Base-by-base conservation (phyloP, 2,329 filamentous ascomycete genomes). In the Amylocarpus encephaloides region DNA sequence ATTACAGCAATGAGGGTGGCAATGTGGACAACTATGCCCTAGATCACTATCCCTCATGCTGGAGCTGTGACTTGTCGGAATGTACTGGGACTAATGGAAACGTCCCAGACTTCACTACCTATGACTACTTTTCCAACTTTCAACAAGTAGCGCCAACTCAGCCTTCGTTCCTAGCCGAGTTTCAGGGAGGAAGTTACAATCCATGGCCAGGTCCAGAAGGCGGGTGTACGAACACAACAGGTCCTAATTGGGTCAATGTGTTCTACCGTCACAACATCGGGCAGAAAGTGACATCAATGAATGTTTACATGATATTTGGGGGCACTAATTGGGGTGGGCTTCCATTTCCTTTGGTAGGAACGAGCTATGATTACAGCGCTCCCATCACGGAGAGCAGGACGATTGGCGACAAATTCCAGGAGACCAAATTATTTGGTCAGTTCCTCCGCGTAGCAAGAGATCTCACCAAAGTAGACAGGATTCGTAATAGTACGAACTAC, bases 251-350 rank as follows among this genome's bases (percentile, higher is more conserved):
- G 56, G 80, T 77, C 1, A 83, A 83, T 50, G 62, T 85, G 3
- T 84, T 81, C 66, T 85, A 85, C 62, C 72, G 79, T 10, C 76
- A 83, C 59, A 73, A 82, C 47, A 76, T 84, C 22, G 77, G 72
- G 22, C 76, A 84, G 57, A 70, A 77, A 1, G 73, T 82, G 3
- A 80, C 78, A 0, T 78, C 77, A 0, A 73, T 83, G 48, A 81
- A 74, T 29, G 64, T 85, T 1, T 85, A 85, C 61, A 84, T 85
- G 79, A 66, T 81, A 46, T 85, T 75, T 46, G 81, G 81, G 3
- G 81, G 81, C 2, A 84, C 81, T 0, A 82, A 78, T 54, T 83
- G 79, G 79, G 80, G 80, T 5, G 75, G 74, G 43, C 67, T 81
- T 29, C 75, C 78, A 11, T 73, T 74, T 3, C 78, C 80, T 0